A percentile compares a stretch with the other conserved stretches of the same genome.
Conservation (phyloP, 192 early-diverging fungal species). For the Entophlyctis helioformis region DNA sequence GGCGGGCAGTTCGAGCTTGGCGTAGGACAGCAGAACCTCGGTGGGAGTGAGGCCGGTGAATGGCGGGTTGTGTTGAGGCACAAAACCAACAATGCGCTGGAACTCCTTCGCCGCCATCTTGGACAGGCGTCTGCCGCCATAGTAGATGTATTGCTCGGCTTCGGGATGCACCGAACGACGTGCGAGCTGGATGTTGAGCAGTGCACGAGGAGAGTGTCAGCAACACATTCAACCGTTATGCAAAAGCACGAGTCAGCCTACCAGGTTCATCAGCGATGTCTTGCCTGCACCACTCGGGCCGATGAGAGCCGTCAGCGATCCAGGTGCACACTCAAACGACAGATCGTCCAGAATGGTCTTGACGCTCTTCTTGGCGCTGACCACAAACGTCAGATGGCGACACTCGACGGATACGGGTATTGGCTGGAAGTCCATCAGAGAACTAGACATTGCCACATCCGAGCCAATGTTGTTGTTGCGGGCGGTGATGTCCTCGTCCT, state of each 20-base stretch:
- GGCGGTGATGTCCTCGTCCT: no score
- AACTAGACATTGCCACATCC: no score
- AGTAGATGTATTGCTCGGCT: constrained; percentile 6
- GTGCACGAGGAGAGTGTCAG: no score
- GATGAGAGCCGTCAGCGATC: constrained; percentile 17
- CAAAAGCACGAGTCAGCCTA: neutral
- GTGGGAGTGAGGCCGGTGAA: constrained; percentile 19
- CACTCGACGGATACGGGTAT: constrained; percentile 9
- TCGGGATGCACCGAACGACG: no score
- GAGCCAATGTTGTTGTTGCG: no score
- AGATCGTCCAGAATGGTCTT: constrained; percentile 9
- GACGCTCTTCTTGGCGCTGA: neutral
- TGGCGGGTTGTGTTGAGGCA: constrained; percentile 18
- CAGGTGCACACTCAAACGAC: constrained; percentile 9
- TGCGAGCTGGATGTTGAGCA: no score
- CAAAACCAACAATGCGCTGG: constrained; percentile 15
- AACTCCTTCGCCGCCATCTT: constrained; percentile 2
- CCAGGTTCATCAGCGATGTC: constrained; percentile 15
- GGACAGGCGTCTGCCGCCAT: constrained; percentile 4
- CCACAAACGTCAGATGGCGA: constrained; percentile 5
- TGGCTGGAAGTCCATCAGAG: constrained; percentile 6
- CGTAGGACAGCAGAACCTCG: no score
- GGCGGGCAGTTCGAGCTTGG: no score
- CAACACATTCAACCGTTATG: no score
- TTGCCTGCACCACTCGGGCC: constrained; percentile 20